These are phyloP conservation scores for Asterochloris sp. DNA, from an alignment of 139 green algal species.

Conservation along the genomic window DNA sequence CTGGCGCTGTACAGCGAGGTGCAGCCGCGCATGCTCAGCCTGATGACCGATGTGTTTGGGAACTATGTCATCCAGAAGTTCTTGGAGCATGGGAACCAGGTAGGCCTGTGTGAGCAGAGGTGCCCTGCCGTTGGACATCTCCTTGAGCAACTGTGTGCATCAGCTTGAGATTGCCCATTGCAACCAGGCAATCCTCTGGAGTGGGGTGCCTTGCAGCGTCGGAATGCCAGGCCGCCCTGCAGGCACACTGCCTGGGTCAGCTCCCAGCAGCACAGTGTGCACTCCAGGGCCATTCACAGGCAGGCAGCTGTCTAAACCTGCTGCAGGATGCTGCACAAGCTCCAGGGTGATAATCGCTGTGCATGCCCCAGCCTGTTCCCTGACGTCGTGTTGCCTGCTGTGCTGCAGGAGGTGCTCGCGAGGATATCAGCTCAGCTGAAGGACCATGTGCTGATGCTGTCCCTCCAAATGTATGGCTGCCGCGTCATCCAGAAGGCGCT, in stretches of 20 bases:
- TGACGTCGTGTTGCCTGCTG: neutral
- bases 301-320: no score
- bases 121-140: no score
- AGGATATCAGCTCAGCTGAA: constrained; percentile 37
- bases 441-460: constrained; percentile 58
- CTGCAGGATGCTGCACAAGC: no score
- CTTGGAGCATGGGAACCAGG: constrained; percentile 63
- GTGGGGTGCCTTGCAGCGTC: no score
- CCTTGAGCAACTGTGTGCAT: no score
- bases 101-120: neutral
- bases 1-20: constrained; percentile 65
- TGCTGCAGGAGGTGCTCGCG: constrained; percentile 1
- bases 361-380: neutral
- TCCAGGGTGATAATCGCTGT: no score
- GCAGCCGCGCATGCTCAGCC: constrained; percentile 41
- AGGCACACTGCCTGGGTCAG: no score
- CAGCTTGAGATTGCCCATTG: no score
- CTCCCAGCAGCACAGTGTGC: no score
- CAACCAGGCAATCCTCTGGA: no score
- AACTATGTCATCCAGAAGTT: constrained; percentile 88
- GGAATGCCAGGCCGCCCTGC: no score
- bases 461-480: constrained; percentile 91
- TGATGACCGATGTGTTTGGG: constrained; percentile 92
- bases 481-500: constrained; percentile 90
- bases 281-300: no score